Percentiles rank a stretch among this genome's conserved stretches.
phyloP scores from a whole-genome alignment of 2,329 filamentous ascomycete species.

The Balansia obtecta region DNA sequence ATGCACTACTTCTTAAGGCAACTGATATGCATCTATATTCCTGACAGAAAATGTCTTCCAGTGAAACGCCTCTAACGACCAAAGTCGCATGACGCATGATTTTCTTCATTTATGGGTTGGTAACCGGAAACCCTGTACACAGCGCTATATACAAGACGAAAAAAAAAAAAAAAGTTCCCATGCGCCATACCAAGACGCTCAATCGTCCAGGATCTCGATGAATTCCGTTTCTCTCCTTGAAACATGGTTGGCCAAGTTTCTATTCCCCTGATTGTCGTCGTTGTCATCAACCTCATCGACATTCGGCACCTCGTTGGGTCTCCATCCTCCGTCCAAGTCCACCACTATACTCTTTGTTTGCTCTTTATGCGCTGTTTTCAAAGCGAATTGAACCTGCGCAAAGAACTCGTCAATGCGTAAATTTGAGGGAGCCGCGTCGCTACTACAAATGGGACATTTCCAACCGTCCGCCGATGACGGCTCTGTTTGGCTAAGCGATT shows the following conservation, averaged over 20 bases:
- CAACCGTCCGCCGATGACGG: slow-evolving; percentile 56
- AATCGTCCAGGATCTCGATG: slow-evolving; percentile 19
- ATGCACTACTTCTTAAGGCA: too few species aligned
- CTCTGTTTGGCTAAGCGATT: slow-evolving; percentile 21
- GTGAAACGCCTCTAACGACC: too few species aligned
- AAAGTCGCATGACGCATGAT: too few species aligned
- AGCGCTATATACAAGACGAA: not conserved
- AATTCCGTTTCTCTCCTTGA: slow-evolving; percentile 4
- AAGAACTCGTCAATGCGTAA: slow-evolving; percentile 69
- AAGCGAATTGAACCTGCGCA: slow-evolving; percentile 40
- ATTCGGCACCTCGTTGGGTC: slow-evolving; percentile 17
- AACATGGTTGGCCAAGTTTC: not conserved
- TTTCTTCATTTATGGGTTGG: too few species aligned
- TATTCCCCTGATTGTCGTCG: not conserved
- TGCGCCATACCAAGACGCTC: not conserved
- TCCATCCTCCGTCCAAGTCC: slow-evolving; percentile 21
- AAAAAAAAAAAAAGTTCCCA: not conserved
- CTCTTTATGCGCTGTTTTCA: slow-evolving; percentile 22
- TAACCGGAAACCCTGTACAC: not conserved
- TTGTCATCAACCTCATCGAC: slow-evolving; percentile 14
- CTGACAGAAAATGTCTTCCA: too few species aligned
- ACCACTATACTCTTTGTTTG: slow-evolving; percentile 20
- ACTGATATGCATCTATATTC: too few species aligned
- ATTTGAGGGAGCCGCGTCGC: slow-evolving; percentile 61
- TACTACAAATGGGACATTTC: slow-evolving; percentile 74